These are phyloP conservation scores for Drechslera avenae DNA, from an alignment of 2,329 filamentous ascomycete species.

Conservation along the genomic window DNA sequence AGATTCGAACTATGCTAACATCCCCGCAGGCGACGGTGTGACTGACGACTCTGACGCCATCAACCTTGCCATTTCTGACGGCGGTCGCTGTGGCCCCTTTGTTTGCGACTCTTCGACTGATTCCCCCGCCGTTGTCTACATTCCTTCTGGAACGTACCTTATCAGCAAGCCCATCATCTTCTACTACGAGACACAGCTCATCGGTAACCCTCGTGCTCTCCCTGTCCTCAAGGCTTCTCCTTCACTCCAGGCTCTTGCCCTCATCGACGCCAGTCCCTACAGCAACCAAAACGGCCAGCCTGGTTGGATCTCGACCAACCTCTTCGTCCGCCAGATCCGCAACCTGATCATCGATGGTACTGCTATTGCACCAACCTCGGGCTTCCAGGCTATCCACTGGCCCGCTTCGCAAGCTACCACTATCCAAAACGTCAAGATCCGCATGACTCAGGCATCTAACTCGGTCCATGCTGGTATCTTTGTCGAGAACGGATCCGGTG, in stretches of 20 bases:
- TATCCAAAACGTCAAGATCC: slow-evolving; percentile 54
- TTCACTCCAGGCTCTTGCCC: slow-evolving; percentile 59
- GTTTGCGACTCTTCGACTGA: slow-evolving; percentile 55
- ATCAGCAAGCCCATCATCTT: slow-evolving; percentile 59
- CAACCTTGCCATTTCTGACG: slow-evolving; percentile 53
- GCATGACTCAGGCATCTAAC: slow-evolving; percentile 48
- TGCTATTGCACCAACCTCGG: slow-evolving; percentile 51
- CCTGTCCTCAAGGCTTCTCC: slow-evolving; percentile 62
- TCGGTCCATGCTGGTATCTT: slow-evolving; percentile 58
- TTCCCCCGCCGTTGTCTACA: slow-evolving; percentile 62
- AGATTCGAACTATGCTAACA: slow-evolving; percentile 12
- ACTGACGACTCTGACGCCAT: slow-evolving; percentile 61
- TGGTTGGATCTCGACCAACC: slow-evolving; percentile 60
- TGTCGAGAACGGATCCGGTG: slow-evolving; percentile 54
- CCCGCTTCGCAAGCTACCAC: slow-evolving; percentile 55
- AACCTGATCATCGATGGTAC: slow-evolving; percentile 68
- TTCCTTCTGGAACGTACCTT: slow-evolving; percentile 64
- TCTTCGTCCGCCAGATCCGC: slow-evolving; percentile 68
- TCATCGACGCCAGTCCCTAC: slow-evolving; percentile 64
- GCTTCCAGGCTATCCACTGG: slow-evolving; percentile 57
- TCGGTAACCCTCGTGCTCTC: slow-evolving; percentile 63
- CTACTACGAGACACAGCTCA: slow-evolving; percentile 68
- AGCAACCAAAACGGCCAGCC: slow-evolving; percentile 42
- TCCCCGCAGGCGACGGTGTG: slow-evolving; percentile 41
- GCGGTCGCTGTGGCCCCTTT: slow-evolving; percentile 52